phyloP scores from a whole-genome alignment of 192 early-diverging fungal species.

The Linnemannia elongata region DNA sequence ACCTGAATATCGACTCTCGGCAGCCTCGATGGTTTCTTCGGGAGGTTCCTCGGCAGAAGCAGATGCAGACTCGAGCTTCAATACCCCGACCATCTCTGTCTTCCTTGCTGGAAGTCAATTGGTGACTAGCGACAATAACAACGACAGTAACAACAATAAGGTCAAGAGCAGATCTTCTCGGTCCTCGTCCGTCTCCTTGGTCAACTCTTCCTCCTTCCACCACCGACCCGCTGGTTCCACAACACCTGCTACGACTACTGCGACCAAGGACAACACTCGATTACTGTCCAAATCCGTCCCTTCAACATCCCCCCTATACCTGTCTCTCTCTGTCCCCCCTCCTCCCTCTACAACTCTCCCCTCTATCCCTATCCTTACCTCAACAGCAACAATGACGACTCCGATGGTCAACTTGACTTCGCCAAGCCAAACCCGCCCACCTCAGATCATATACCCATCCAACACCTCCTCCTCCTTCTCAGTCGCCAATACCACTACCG shows the following conservation, averaged over 20 bases:
- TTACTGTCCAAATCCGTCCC: neutral
- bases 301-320: neutral
- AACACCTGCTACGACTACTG: neutral
- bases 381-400: neutral
- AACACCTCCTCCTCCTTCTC: too few relatives aligned
- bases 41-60: neutral
- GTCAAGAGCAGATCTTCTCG: neutral
- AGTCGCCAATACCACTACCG: neutral
- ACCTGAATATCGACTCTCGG: neutral
- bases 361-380: neutral
- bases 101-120: neutral
- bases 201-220: neutral
- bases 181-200: neutral
- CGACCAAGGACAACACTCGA: neutral
- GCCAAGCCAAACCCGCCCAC: constrained; percentile 16
- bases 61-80: neutral
- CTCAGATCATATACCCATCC: constrained; percentile 16
- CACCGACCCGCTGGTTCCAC: neutral
- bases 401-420: constrained; percentile 16
- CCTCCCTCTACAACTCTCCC: neutral
- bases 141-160: neutral
- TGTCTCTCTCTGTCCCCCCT: neutral
- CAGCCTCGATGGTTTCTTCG: neutral
- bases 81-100: neutral
- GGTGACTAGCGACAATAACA: neutral